These are phyloP conservation scores for Eucalyptus guilfoylei DNA, from an alignment of 345 rosid species.

Conservation along the genomic window DNA sequence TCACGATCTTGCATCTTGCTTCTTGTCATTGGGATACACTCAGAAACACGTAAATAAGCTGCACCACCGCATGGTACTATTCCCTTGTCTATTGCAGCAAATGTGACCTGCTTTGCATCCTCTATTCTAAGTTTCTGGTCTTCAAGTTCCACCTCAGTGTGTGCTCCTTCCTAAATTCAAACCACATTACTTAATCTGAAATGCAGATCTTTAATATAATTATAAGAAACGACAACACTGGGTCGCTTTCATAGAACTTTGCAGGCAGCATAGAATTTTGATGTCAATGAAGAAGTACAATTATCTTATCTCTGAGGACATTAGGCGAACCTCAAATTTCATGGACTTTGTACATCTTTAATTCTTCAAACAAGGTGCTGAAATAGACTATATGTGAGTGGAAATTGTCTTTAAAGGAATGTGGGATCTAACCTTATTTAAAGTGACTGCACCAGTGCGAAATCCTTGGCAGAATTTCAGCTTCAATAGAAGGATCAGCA, in stretches of 20 bases:
- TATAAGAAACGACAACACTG: background rate
- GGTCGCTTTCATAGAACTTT: background rate
- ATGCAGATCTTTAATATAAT: no score
- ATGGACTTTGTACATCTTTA: background rate
- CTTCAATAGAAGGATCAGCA: constrained; percentile 67
- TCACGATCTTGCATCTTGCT: constrained; percentile 39
- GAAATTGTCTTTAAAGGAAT: no score
- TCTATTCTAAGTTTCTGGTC: constrained; percentile 81
- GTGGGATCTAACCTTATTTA: no score
- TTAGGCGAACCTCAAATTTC: background rate
- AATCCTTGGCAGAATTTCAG: constrained; percentile 79
- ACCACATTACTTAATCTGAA: background rate
- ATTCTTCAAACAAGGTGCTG: background rate
- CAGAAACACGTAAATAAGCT: constrained; percentile 52
- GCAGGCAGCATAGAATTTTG: background rate
- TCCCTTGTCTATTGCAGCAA: constrained; percentile 86
- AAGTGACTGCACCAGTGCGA: background rate
- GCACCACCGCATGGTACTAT: constrained; percentile 87
- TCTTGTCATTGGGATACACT: constrained; percentile 30
- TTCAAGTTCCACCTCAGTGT: constrained; percentile 77
- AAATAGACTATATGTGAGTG: no score
- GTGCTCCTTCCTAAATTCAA: constrained; percentile 33
- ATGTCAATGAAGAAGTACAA: background rate
- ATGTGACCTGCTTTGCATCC: constrained; percentile 82
- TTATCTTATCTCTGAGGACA: background rate